Evolutionary conservation across 306 rosid species (phyloP).

Genomic region (Ormosia emarginata): DNA sequence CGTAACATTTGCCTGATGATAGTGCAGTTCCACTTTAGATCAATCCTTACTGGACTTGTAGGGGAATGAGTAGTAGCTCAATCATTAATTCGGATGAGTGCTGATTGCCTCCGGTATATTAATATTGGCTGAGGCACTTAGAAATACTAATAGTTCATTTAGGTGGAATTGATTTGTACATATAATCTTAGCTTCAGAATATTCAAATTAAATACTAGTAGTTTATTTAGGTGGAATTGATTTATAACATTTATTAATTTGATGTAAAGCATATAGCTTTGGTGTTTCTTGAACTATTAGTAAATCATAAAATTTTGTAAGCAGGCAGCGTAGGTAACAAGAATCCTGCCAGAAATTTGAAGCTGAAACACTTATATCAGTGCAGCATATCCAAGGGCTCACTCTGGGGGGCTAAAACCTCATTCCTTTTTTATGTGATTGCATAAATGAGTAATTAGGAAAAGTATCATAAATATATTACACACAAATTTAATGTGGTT

Average conservation of each 20-base stretch:
- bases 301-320: background rate
- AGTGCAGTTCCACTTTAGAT: slow-evolving; percentile 18
- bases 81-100: slow-evolving; percentile 7
- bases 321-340: background rate
- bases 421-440: too few relatives aligned
- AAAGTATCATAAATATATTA: too few relatives aligned
- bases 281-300: slow-evolving; percentile 3
- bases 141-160: background rate
- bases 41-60: background rate
- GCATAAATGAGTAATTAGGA: too few relatives aligned
- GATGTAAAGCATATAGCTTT: slow-evolving; percentile 7
- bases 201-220: background rate
- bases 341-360: background rate
- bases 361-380: background rate
- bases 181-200: slow-evolving; percentile 21
- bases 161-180: slow-evolving; percentile 17
- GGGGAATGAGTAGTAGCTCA: slow-evolving; percentile 1
- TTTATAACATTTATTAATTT: slow-evolving; percentile 9
- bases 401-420: too few relatives aligned
- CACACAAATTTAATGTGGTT: too few relatives aligned
- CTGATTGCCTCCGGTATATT: background rate
- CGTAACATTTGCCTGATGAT: background rate
- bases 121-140: slow-evolving; percentile 22
- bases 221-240: slow-evolving; percentile 9
- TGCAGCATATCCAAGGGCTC: background rate